Conservation (phyloP, 148 eudicot species). For the Camellia granthamiana region DNA sequence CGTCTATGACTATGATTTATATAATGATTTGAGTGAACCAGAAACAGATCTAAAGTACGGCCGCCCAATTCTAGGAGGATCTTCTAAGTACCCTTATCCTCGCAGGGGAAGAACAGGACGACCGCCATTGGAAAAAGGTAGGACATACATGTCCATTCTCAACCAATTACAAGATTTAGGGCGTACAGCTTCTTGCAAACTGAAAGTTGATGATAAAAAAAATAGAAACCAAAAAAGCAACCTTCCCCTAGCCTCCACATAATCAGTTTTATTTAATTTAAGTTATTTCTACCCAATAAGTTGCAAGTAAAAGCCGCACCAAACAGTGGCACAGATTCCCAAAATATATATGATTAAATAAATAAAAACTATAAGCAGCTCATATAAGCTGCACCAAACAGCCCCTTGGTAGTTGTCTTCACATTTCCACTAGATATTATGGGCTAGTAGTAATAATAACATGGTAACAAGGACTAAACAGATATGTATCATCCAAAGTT, state of each 20-base stretch:
- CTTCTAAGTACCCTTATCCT: constrained; percentile 69
- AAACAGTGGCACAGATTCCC: too few species aligned
- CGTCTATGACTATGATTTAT: constrained; percentile 75
- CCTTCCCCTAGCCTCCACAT: too few species aligned
- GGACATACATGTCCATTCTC: neutral
- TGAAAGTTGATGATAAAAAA: too few species aligned
- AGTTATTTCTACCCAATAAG: too few species aligned
- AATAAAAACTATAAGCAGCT: too few species aligned
- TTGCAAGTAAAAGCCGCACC: too few species aligned
- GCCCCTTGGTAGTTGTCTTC: too few species aligned
- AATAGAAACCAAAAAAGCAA: too few species aligned
- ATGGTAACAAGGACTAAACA: neutral
- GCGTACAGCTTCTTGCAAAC: too few species aligned
- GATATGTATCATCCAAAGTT: neutral
- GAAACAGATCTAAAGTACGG: constrained; percentile 43
- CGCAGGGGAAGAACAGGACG: constrained; percentile 79
- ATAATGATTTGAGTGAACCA: constrained; percentile 77
- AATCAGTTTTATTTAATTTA: too few species aligned
- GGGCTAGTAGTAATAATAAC: neutral
- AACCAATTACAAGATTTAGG: neutral
- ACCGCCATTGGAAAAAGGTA: constrained; percentile 58
- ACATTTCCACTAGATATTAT: neutral
- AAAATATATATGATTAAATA: too few species aligned
- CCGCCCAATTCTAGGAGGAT: constrained; percentile 80
- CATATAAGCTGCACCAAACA: too few species aligned